Conservation (phyloP, 1,284 basidiomycete genomes). For the Boletus semigastroideus region DNA sequence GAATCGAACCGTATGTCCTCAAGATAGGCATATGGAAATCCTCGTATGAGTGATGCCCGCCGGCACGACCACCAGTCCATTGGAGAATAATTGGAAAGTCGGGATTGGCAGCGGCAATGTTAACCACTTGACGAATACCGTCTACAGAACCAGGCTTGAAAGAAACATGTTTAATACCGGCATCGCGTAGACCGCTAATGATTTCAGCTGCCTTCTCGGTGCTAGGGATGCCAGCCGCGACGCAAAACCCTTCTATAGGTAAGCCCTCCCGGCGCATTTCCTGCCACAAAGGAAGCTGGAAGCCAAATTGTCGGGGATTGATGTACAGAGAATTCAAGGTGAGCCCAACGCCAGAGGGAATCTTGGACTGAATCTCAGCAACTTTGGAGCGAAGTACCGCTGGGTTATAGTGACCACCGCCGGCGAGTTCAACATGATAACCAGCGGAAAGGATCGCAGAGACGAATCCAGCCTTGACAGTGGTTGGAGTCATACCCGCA, state of each 20-base stretch:
- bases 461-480: slow-evolving; percentile 91
- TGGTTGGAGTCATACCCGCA: slow-evolving; percentile 96
- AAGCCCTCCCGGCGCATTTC: slow-evolving; percentile 95
- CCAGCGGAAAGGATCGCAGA: slow-evolving; percentile 91
- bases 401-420: slow-evolving; percentile 95
- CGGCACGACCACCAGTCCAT: slow-evolving; percentile 99
- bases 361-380: slow-evolving; percentile 80
- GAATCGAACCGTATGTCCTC: slow-evolving; percentile 87
- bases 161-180: slow-evolving; percentile 92
- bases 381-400: slow-evolving; percentile 88
- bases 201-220: slow-evolving; percentile 95
- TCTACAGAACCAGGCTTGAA: slow-evolving; percentile 99
- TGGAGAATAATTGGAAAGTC: slow-evolving; percentile 98
- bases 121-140: slow-evolving; percentile 95
- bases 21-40: slow-evolving; percentile 98
- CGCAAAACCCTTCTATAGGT: slow-evolving; percentile 96
- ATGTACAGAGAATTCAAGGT: slow-evolving; percentile 97
- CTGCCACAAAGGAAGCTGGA: slow-evolving; percentile 97
- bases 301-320: slow-evolving; percentile 95
- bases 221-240: slow-evolving; percentile 93
- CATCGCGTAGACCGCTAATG: slow-evolving; percentile 71
- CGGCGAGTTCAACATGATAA: slow-evolving; percentile 95
- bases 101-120: slow-evolving; percentile 92
- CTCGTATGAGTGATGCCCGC: slow-evolving; percentile 97
- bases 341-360: slow-evolving; percentile 86